A percentile compares a stretch with the other conserved stretches of the same genome.
phyloP scores from a whole-genome alignment of 352 stramenopile species.

The Pythium plurisporium region DNA sequence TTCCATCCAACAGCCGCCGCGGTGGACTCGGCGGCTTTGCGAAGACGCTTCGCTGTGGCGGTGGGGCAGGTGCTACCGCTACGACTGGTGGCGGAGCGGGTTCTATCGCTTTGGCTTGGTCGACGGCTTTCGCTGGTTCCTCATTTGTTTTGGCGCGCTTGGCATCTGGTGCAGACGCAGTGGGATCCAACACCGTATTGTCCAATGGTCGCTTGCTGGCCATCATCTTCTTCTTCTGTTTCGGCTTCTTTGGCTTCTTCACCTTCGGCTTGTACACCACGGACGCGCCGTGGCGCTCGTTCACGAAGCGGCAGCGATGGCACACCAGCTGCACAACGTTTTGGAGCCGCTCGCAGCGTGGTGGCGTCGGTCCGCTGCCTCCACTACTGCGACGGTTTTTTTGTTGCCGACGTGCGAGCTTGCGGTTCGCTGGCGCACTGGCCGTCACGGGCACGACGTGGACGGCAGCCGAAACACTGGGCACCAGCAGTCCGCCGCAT shows the following conservation, averaged over 20 bases:
- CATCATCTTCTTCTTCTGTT: not conserved
- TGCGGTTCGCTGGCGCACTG: constrained; percentile 43
- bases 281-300: constrained; percentile 38
- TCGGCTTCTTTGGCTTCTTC: constrained; percentile 29
- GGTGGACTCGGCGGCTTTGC: constrained; percentile 47
- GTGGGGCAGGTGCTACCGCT: too few relatives aligned
- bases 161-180: not conserved
- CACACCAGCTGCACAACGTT: constrained; percentile 43
- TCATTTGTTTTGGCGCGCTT: constrained; percentile 3
- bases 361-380: not conserved
- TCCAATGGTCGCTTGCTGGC: constrained; percentile 17
- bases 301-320: constrained; percentile 49
- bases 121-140: not conserved
- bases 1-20: constrained; percentile 62
- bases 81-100: too few relatives aligned
- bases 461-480: constrained; percentile 50
- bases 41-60: constrained; percentile 38
- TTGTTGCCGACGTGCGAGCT: constrained; percentile 37
- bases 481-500: constrained; percentile 56
- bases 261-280: constrained; percentile 43
- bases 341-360: constrained; percentile 8
- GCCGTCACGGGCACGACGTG: constrained; percentile 40
- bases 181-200: not conserved
- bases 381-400: constrained; percentile 18
- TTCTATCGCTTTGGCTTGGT: too few relatives aligned